Conservation (phyloP, 2,329 filamentous ascomycete genomes). For the Albophoma yamanashiensis region DNA sequence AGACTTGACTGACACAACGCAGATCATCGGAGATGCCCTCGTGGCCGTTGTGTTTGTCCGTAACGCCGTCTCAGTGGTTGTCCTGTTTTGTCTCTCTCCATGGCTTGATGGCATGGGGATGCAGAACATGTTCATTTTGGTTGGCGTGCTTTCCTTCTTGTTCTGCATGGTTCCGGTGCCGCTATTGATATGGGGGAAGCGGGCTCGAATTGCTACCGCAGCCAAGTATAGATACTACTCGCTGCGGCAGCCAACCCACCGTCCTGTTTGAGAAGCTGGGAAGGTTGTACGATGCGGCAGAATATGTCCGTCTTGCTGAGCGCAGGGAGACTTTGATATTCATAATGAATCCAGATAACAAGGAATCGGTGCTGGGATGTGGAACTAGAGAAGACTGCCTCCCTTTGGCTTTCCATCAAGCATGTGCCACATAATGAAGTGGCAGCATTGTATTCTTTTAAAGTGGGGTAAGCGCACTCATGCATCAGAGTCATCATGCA, state of each 20-base stretch:
- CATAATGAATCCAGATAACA: neutral
- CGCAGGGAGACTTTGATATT: neutral
- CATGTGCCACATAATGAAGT: no score
- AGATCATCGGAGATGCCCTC: conserved; percentile 12
- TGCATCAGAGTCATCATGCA: no score
- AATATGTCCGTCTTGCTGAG: neutral
- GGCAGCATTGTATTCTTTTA: no score
- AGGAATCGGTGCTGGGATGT: neutral
- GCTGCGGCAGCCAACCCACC: neutral
- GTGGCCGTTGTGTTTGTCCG: conserved; percentile 12
- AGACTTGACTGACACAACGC: neutral
- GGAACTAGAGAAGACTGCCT: no score
- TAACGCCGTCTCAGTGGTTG: conserved; percentile 9
- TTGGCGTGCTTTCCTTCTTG: conserved; percentile 1
- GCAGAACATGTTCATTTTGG: conserved; percentile 9
- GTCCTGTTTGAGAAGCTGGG: neutral
- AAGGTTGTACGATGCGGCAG: neutral
- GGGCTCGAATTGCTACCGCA: neutral
- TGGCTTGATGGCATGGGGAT: conserved; percentile 12
- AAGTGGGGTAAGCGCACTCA: no score
- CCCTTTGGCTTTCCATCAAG: no score
- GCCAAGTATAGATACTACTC: conserved; percentile 2
- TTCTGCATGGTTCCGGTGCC: conserved; percentile 9
- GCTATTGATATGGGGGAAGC: conserved; percentile 13
- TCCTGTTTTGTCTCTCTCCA: conserved; percentile 10